phyloP scores from a whole-genome alignment of 495 filamentous ascomycete genomes.

The Neurospora sp. region DNA sequence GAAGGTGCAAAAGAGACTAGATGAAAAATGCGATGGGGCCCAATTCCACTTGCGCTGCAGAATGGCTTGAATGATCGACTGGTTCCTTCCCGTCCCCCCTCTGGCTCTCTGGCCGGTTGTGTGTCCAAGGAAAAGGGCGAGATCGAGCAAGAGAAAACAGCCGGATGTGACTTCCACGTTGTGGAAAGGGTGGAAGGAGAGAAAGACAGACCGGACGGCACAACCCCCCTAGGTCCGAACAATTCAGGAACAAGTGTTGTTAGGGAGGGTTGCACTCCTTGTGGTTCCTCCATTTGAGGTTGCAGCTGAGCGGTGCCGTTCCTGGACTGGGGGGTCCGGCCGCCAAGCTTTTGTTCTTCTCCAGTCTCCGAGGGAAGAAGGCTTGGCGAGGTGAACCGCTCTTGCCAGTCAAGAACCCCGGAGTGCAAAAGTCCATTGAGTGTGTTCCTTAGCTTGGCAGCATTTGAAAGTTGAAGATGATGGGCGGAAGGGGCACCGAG shows the following conservation, averaged over 20 bases:
- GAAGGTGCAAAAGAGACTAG: neutral
- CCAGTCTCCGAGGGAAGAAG: neutral
- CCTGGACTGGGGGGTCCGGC: neutral
- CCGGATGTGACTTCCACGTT: conserved; percentile 10
- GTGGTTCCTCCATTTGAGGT: neutral
- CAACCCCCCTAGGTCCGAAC: conserved; percentile 9
- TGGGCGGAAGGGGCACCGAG: neutral
- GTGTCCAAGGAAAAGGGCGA: neutral
- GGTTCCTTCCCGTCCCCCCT: neutral
- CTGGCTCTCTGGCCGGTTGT: neutral
- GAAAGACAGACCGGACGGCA: neutral
- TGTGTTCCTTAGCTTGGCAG: neutral
- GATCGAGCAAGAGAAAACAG: conserved; percentile 12
- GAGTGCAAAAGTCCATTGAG: neutral
- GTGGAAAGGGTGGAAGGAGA: conserved; percentile 3
- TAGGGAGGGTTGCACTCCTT: neutral
- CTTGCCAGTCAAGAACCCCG: neutral
- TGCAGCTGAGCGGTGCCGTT: neutral
- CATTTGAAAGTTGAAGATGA: neutral
- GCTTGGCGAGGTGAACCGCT: neutral
- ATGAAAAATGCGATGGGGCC: neutral
- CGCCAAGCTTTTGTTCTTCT: neutral
- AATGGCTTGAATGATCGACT: neutral
- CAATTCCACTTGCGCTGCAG: neutral
- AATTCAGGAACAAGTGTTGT: conserved; percentile 19